These are phyloP conservation scores for Ambrosia hybrid DNA, from an alignment of 140 eudicot species.

Conservation along the genomic window DNA sequence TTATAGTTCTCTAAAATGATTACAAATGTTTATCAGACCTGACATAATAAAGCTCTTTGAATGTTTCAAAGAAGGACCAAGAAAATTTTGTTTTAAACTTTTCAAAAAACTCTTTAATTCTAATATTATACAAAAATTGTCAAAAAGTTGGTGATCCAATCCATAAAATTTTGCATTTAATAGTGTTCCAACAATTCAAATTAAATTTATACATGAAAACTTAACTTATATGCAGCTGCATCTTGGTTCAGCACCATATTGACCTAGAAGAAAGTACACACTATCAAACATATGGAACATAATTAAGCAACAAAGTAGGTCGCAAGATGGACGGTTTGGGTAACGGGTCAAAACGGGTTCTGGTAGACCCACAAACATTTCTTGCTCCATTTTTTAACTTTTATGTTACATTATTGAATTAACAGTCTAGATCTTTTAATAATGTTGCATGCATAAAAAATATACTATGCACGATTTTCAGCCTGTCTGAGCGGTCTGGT, in stretches of 20 bases:
- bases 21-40: too few relatives aligned
- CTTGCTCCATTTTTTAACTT: too few relatives aligned
- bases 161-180: conserved; percentile 14
- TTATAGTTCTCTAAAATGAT: too few relatives aligned
- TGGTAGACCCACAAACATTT: background rate
- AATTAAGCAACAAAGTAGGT: conserved; percentile 6
- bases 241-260: conserved; percentile 7
- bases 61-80: background rate
- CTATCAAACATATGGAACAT: background rate
- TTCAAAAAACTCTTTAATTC: conserved; percentile 8
- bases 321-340: background rate
- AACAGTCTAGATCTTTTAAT: background rate
- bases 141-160: conserved; percentile 15
- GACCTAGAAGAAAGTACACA: conserved; percentile 12
- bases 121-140: conserved; percentile 15
- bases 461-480: background rate
- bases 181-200: background rate
- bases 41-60: background rate
- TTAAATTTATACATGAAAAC: background rate
- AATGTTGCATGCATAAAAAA: background rate
- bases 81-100: background rate
- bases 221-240: conserved; percentile 7
- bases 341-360: background rate
- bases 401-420: background rate
- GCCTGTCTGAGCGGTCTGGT: background rate